Percentiles rank a stretch among this genome's conserved stretches.
Conservation (phyloP, 768 basidiomycete genomes). For the Mycena venus region DNA sequence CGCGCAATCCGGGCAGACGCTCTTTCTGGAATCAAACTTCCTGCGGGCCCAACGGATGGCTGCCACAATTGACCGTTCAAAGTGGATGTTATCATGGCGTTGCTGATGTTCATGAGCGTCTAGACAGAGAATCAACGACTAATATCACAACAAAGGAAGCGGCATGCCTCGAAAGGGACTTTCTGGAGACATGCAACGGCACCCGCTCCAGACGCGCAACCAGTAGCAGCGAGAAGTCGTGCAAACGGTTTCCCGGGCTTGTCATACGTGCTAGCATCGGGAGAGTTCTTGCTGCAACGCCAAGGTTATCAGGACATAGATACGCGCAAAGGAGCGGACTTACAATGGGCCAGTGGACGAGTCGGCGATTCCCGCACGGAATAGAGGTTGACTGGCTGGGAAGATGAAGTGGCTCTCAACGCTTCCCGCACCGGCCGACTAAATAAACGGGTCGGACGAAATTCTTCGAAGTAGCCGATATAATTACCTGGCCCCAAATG, state of each 20-base stretch:
- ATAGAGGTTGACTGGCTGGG: conserved; percentile 51
- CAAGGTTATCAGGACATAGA: background rate
- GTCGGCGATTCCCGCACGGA: conserved; percentile 67
- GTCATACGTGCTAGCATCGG: conserved; percentile 60
- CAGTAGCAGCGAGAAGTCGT: conserved; percentile 60
- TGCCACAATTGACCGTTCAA: conserved; percentile 71
- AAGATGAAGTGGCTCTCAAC: conserved; percentile 62
- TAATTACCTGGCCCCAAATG: conserved; percentile 67
- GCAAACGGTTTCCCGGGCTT: conserved; percentile 65
- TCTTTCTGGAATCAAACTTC: conserved; percentile 61
- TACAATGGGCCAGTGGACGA: conserved; percentile 70
- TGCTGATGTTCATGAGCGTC: conserved; percentile 64
- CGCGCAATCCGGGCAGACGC: conserved; percentile 60
- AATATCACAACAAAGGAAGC: background rate
- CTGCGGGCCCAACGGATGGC: conserved; percentile 64
- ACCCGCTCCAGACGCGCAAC: conserved; percentile 53
- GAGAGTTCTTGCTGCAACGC: conserved; percentile 63
- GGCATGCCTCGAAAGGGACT: conserved; percentile 59
- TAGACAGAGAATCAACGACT: conserved; percentile 29
- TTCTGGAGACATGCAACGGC: conserved; percentile 60
- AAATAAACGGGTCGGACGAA: background rate
- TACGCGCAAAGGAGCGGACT: conserved; percentile 32
- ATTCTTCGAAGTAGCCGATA: background rate
- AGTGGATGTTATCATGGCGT: conserved; percentile 57
- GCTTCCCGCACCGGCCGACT: conserved; percentile 68